Evolutionary conservation across 495 filamentous ascomycete species (phyloP).

Genomic region (Penicillium ochrochloron): DNA sequence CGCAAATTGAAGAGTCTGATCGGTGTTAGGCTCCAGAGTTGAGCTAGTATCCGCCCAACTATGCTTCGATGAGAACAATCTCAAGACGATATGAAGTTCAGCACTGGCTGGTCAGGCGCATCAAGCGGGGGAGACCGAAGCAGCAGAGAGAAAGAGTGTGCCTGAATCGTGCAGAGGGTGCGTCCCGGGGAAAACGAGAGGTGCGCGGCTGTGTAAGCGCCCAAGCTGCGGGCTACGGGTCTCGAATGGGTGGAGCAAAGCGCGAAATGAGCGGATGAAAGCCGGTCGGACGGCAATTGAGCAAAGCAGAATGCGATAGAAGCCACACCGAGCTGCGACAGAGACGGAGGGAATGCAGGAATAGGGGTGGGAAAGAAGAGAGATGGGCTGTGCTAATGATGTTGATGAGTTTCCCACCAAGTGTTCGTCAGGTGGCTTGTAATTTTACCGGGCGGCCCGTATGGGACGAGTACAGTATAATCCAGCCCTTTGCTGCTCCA

Average conservation of each 20-base stretch:
- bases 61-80: conserved; percentile 1
- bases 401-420: conserved; percentile 30
- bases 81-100: conserved; percentile 1
- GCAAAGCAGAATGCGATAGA: conserved; percentile 1
- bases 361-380: conserved; percentile 15
- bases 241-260: conserved; percentile 11
- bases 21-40: conserved; percentile 7
- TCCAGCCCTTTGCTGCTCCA: conserved; percentile 4
- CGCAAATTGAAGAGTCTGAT: conserved; percentile 11
- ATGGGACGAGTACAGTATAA: conserved; percentile 13
- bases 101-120: conserved; percentile 10
- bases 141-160: conserved; percentile 10
- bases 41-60: conserved; percentile 14
- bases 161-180: conserved; percentile 13
- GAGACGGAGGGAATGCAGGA: conserved; percentile 21
- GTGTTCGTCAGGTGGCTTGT: conserved; percentile 36
- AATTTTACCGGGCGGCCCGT: conserved; percentile 28
- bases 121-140: conserved; percentile 16
- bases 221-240: conserved; percentile 16
- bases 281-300: conserved; percentile 14
- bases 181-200: conserved; percentile 20
- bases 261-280: conserved; percentile 26
- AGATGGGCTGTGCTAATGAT: conserved; percentile 17
- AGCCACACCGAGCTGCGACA: conserved; percentile 10
- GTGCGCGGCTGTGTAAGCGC: conserved; percentile 32